A percentile compares a stretch with the other conserved stretches of the same genome.
These are phyloP conservation scores for Ensete glaucum DNA, from an alignment of 176 grass and related monocot species.

Conservation along the genomic window DNA sequence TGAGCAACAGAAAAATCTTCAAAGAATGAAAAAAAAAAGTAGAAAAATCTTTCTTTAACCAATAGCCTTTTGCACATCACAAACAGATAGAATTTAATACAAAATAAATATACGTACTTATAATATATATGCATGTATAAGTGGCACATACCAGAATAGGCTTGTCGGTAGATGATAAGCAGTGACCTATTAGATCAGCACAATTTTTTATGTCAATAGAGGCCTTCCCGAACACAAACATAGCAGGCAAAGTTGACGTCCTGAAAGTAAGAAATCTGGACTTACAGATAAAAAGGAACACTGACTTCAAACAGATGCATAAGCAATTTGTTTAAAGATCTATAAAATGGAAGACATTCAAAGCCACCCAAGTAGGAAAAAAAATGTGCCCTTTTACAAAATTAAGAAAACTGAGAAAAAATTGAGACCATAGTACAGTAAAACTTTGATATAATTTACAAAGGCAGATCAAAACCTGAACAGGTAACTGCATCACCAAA, in stretches of 20 bases:
- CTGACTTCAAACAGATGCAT: background rate
- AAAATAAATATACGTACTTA: background rate
- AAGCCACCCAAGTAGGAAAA: background rate
- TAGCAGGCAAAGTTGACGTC: conserved; percentile 78
- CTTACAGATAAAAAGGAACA: background rate
- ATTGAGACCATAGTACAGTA: background rate
- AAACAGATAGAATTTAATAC: background rate
- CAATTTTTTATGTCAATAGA: conserved; percentile 42
- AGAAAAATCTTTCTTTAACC: too few relatives aligned
- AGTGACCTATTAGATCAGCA: conserved; percentile 35
- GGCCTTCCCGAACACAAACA: conserved; percentile 78
- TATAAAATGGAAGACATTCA: background rate
- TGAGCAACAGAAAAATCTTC: too few relatives aligned
- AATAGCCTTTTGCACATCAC: too few relatives aligned
- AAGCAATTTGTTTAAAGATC: background rate
- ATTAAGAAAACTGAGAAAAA: background rate
- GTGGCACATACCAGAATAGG: conserved; percentile 44
- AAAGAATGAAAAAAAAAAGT: too few relatives aligned
- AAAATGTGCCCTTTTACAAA: background rate
- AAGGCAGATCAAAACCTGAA: background rate
- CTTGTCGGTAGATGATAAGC: conserved; percentile 36
- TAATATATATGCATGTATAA: background rate
- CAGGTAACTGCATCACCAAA: background rate
- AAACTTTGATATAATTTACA: background rate
- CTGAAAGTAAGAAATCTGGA: conserved; percentile 32